Evolutionary conservation across 2,329 filamentous ascomycete genomes (phyloP).

Genomic region (Calonectria pseudoreteaudii): DNA sequence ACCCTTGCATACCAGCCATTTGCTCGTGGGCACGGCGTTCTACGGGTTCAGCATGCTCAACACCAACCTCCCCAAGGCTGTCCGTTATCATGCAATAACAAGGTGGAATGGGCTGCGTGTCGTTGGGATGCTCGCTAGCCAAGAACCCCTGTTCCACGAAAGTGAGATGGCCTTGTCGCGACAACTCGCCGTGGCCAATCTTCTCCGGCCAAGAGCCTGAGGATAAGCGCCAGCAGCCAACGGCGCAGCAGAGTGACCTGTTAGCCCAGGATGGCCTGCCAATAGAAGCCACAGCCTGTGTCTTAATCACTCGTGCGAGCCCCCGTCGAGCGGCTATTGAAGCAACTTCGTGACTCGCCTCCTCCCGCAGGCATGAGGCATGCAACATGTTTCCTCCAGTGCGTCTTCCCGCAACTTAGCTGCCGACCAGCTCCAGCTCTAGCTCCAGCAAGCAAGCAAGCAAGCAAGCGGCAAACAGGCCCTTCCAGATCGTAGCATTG

Average conservation of each 20-base stretch:
- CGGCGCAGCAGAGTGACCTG: conserved; percentile 2
- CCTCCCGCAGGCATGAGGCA: background rate
- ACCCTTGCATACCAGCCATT: conserved; percentile 7
- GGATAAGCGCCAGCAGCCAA: conserved; percentile 8
- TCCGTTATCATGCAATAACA: background rate
- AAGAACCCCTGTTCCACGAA: background rate
- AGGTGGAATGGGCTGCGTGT: background rate
- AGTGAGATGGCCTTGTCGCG: conserved; percentile 1
- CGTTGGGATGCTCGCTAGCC: background rate
- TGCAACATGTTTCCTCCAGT: background rate
- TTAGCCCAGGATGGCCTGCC: background rate
- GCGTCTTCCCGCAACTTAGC: background rate
- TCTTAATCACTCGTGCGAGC: conserved; percentile 1
- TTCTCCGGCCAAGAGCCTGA: background rate
- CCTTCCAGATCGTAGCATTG: background rate
- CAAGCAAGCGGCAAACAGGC: background rate
- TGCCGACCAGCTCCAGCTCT: background rate
- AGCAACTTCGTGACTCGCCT: background rate
- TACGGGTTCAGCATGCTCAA: background rate
- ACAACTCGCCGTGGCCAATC: background rate
- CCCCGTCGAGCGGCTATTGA: conserved; percentile 1
- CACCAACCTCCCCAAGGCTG: conserved; percentile 1
- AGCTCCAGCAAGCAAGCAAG: background rate
- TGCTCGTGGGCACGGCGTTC: background rate
- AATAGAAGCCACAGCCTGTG: background rate